Percentiles rank a stretch among this genome's conserved stretches.
phyloP scores from a whole-genome alignment of 768 basidiomycete genomes.

The Boletus subcaerulescens region DNA sequence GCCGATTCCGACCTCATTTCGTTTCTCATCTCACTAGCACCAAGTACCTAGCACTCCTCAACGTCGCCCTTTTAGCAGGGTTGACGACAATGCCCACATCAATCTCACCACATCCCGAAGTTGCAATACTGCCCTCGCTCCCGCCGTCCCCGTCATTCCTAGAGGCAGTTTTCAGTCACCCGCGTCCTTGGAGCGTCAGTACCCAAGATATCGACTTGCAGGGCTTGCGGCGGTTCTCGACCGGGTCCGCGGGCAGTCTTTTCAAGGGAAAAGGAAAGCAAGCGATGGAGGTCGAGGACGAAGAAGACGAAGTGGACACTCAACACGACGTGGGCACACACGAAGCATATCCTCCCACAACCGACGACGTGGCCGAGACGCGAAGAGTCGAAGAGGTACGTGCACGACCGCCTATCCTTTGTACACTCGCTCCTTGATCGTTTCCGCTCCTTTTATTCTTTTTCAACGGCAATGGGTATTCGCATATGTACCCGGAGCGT shows the following conservation, averaged over 20 bases:
- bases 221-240: constrained; percentile 18
- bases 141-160: constrained; percentile 37
- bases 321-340: constrained; percentile 18
- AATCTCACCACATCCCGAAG: constrained; percentile 10
- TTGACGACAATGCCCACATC: constrained; percentile 15
- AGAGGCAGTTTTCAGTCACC: constrained; percentile 46
- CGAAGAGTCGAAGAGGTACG: constrained; percentile 70
- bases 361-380: constrained; percentile 65
- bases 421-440: background rate
- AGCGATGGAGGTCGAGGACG: constrained; percentile 12
- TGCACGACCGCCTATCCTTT: background rate
- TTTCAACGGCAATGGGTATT: background rate
- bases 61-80: background rate
- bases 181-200: constrained; percentile 34
- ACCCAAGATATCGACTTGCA: constrained; percentile 19
- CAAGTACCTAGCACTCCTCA: background rate
- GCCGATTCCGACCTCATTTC: constrained; percentile 12
- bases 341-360: constrained; percentile 60
- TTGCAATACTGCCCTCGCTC: constrained; percentile 28
- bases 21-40: background rate
- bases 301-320: constrained; percentile 25
- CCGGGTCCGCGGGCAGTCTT: constrained; percentile 3
- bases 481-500: background rate
- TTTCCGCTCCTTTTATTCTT: background rate
- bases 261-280: constrained; percentile 35